Base-by-base conservation (phyloP, 2,329 filamentous ascomycete genomes). In the Aspergillus sp. region DNA sequence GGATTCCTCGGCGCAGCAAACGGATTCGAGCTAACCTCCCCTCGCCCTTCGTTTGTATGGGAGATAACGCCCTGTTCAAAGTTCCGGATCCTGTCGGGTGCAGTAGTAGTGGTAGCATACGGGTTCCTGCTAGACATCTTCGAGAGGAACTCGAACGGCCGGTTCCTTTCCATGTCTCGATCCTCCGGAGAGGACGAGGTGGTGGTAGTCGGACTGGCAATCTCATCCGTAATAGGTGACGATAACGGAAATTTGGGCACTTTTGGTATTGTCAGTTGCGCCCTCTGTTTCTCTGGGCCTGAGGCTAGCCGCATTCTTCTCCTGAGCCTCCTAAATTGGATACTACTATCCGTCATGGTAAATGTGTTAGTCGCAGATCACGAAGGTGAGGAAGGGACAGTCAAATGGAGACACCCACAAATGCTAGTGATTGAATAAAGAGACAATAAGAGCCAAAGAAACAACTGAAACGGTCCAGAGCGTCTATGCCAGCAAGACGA, bases 181-280 rank as follows among this genome's bases (percentile, higher is more conserved):
- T 70, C 68, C 49, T 73, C 70, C 12, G 68, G 62, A 1, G 67
- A 69, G 3, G 73, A 75, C 17, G 68, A 69, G 7, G 68, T 71
- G 0, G 75, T n/a, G 7, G 68, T 71, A 0, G 75, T n/a, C 6
- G 45, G 76, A 50, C 73, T 77, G 3, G 69, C 59, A 37, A 76
- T 65, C 57, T 79, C 76, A 52, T 77, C 76, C 19, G 62, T 72
- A 56, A 78, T 79, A 1, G 76, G 76, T 11, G 76, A 79, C 2
- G 75, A 77, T 17, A 79, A 62, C 12, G 76, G 76, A 47, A 79
- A 78, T 17, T 64, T 72, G 19, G 73, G 75, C 15, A 70, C 59
- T 24, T 63, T 40, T 6, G 67, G 72, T 9, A 70, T 72, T 39
- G 63, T 69, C 17, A 75, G 66, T 8, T 64, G 60, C 19, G 67